phyloP scores from a whole-genome alignment of 257 asterid genomes.

The Solanum habrochaites region DNA sequence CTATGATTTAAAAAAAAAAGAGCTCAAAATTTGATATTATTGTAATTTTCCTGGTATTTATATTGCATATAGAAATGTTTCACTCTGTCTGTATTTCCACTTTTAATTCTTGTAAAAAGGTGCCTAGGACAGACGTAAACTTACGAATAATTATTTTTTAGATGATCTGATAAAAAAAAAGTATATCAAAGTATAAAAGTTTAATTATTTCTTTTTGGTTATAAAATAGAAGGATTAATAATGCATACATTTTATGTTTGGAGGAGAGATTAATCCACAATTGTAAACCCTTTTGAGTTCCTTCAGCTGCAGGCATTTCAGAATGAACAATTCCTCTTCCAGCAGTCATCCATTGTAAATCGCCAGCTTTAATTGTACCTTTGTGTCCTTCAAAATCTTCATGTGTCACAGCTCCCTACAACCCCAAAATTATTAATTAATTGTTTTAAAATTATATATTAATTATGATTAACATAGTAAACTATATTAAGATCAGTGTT shows the following conservation, averaged over 20 bases:
- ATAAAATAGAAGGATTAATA: not conserved
- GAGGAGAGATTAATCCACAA: slow-evolving; percentile 87
- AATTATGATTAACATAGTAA: not conserved
- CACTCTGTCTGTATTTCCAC: not conserved
- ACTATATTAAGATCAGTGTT: too few species aligned
- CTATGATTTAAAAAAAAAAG: too few species aligned
- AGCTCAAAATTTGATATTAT: too few species aligned
- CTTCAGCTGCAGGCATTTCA: slow-evolving; percentile 73
- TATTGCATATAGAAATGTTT: not conserved
- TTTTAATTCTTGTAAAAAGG: not conserved
- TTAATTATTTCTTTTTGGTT: not conserved
- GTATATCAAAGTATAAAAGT: not conserved
- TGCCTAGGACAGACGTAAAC: not conserved
- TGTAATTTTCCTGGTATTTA: too few species aligned
- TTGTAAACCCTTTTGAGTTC: slow-evolving; percentile 75
- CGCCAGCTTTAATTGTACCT: slow-evolving; percentile 77
- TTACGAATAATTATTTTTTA: not conserved
- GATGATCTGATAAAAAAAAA: not conserved
- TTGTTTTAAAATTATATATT: too few species aligned
- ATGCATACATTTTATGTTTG: slow-evolving; percentile 51
- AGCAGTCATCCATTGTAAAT: slow-evolving; percentile 95
- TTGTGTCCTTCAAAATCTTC: slow-evolving; percentile 87
- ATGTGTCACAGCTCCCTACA: slow-evolving; percentile 63
- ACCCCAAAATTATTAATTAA: not conserved
- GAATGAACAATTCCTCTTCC: slow-evolving; percentile 96